Evolutionary conservation across 352 stramenopile genomes (phyloP).

Genomic region (Globisporangium paroecandrum): DNA sequence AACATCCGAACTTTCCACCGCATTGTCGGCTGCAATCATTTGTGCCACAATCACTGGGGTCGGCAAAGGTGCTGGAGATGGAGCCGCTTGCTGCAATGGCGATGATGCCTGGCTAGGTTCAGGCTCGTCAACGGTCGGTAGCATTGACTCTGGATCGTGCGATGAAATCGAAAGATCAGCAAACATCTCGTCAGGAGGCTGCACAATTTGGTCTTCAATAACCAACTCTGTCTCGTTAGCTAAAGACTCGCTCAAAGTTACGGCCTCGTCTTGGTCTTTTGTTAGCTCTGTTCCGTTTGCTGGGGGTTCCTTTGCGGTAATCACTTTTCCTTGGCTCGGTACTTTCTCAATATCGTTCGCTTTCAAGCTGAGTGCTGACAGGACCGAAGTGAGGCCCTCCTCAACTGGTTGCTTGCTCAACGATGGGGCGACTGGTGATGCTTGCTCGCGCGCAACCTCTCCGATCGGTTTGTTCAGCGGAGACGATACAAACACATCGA

Average conservation of each 20-base stretch:
- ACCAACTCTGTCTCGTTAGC: not conserved
- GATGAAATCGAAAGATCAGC: slow-evolving; percentile 1
- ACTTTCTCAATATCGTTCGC: not conserved
- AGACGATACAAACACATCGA: slow-evolving; percentile 16
- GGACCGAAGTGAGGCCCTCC: not conserved
- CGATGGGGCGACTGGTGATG: not conserved
- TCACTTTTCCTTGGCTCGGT: not conserved
- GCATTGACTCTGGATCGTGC: not conserved
- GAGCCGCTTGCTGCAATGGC: not conserved
- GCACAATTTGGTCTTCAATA: not conserved
- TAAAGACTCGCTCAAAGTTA: not conserved
- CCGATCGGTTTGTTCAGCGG: not conserved
- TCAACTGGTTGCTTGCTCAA: not conserved
- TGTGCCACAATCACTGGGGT: not conserved
- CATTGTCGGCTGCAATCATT: not conserved
- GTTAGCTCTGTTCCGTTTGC: not conserved
- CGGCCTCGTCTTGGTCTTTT: not conserved
- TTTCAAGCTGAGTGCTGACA: not conserved
- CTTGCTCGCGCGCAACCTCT: not conserved
- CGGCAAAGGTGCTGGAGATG: not conserved
- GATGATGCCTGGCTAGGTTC: not conserved
- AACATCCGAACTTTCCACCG: not conserved
- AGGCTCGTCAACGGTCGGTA: no score
- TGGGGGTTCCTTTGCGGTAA: not conserved
- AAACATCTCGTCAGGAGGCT: not conserved